Conservation (phyloP, 805 yeast genomes). For the Metschnikowia bowlesiae region DNA sequence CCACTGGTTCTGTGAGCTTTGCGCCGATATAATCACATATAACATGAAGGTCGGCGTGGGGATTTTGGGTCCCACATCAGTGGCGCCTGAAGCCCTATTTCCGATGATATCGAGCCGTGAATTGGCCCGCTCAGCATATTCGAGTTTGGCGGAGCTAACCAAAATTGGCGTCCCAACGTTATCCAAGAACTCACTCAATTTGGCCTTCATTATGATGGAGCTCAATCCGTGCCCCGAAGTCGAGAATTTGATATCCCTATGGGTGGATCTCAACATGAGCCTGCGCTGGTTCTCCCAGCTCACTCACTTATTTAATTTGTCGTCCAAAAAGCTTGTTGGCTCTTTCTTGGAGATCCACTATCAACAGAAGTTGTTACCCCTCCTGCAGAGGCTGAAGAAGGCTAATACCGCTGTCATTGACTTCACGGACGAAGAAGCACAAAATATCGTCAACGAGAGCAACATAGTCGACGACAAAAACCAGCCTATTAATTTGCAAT, state of each 20-base stretch:
- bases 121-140: slow-evolving; percentile 44
- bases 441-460: slow-evolving; percentile 34
- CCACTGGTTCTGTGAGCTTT: slow-evolving; percentile 24
- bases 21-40: slow-evolving; percentile 25
- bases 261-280: slow-evolving; percentile 53
- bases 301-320: slow-evolving; percentile 44
- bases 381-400: slow-evolving; percentile 40
- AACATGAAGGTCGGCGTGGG: slow-evolving; percentile 36
- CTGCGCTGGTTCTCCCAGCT: slow-evolving; percentile 58
- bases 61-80: slow-evolving; percentile 30
- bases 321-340: slow-evolving; percentile 39
- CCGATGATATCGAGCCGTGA: slow-evolving; percentile 41
- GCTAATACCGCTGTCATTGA: slow-evolving; percentile 19
- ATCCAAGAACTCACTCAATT: slow-evolving; percentile 42
- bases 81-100: slow-evolving; percentile 39
- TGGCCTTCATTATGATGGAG: slow-evolving; percentile 58
- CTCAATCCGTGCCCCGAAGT: slow-evolving; percentile 44
- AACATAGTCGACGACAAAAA: slow-evolving; percentile 38
- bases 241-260: slow-evolving; percentile 45
- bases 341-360: slow-evolving; percentile 36
- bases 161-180: slow-evolving; percentile 29
- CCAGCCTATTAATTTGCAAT: slow-evolving; percentile 56
- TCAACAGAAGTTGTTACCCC: slow-evolving; percentile 39
- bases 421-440: slow-evolving; percentile 40
- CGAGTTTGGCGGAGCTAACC: slow-evolving; percentile 52